Evolutionary conservation across 352 stramenopile genomes (phyloP), one percentile per base, ranked within the genome.

Genomic region (Phytopythium cucurbitacearum): DNA sequence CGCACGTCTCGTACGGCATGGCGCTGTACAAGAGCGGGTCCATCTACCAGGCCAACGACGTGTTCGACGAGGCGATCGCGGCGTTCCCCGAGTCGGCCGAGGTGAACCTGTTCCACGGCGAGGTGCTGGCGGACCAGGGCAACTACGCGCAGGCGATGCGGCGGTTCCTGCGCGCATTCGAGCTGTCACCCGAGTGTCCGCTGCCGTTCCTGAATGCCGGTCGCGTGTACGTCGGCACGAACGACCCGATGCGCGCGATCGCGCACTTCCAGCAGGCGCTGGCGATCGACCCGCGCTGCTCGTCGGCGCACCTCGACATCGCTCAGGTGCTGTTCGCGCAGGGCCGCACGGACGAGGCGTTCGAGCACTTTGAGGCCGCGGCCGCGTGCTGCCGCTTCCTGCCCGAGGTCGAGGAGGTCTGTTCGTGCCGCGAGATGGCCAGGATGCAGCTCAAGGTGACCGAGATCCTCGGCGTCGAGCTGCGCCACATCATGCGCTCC

Each of bases 271-370:
- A 91, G 43, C 79, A 92, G 56, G 84, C 84, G 40, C 73, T 94
- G 15, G 67, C 60, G 53, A 76, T 94, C 46, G 84, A 94, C 49
- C 67, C 73, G 52, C 79, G 76, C 41, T 92, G 84, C 61, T 89
- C 76, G 48, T 90, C 84, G 34, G 81, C 80, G 12, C 84, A 94
- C 59, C 56, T 94, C 47, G 84, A 94, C 61, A 88, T 94, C 44
- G 84, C 84, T 15, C 84, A 94, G 48, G 84, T 94, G 51, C 71
- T 92, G 7, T 94, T 94, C 47, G 84, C 84, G 13, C 84, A 94
- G 56, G 84, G 84, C 21, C 76, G 73, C 35, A 86, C 81, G 34
- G 46, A 52, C 35, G 77, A 92, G 43, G 81, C 84, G 13, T 88
- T 92, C 51, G 57, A 65, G 51, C 84, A 94, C 53, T 94, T 92